Evolutionary conservation across 139 green algal species (phyloP), one percentile per base, ranked within the genome.

Genomic region (Chlamydomonas urium): DNA sequence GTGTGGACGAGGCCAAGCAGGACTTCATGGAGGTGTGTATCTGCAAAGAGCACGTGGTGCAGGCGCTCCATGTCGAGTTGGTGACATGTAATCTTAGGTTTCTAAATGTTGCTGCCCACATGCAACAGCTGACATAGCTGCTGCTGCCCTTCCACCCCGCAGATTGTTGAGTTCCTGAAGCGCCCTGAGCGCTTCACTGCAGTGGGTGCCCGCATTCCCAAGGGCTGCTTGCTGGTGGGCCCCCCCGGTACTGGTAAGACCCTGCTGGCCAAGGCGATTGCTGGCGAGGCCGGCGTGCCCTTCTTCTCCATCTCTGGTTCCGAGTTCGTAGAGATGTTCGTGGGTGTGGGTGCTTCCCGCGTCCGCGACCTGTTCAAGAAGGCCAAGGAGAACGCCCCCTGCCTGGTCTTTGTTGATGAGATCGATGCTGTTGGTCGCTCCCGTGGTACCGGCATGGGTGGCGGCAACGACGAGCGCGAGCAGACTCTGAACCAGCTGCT

Each of bases 341-440:
- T 99, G n/a, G 95, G 95, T 69, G 95, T 99, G 70, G 95, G 95
- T 35, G 95, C 95, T 4, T 93, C 88, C 23, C 90, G 96, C 57
- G 93, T 99, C 61, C 79, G 96, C 26, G 96, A 99, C 75, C 90
- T 99, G 36, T 99, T 99, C 80, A 92, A 95, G 79, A 97, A 98
- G 89, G 83, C 85, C 61, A 90, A 90, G 85, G 85, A 91, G 79
- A 91, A 88, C 62, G 95, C 95, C 0, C 95, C 95, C 32, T 99
- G 95, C 91, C 97, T 99, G 79, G 85, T 99, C 65, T 99, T 99
- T 86, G 96, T 99, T 37, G 95, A 99, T 86, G 95, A 99, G 87
- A 99, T 99, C 75, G 95, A 99, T 74, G 95, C 95, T 6, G 95
- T 99, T 3, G 95, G 95, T 34, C 86, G 95, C 48, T 90, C 95